phyloP scores from a whole-genome alignment of 106 monocot species.

The Phalaenopsis equestris region DNA sequence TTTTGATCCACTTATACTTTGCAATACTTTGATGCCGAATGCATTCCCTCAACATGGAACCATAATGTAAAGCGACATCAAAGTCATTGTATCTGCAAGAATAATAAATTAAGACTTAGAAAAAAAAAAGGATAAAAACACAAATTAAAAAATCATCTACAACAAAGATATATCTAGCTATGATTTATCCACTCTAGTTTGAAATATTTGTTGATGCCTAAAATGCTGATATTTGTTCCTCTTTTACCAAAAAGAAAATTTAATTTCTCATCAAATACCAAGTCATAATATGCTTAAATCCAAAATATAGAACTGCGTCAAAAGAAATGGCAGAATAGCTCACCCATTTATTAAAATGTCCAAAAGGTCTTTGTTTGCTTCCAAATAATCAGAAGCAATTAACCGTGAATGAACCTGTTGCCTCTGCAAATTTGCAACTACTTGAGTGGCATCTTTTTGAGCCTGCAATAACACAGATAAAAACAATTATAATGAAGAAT shows the following conservation, averaged over 20 bases:
- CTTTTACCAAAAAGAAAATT: background rate
- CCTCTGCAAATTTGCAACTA: constrained; percentile 95
- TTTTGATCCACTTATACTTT: constrained; percentile 33
- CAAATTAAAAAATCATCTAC: background rate
- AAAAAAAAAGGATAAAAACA: background rate
- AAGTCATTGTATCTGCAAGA: constrained; percentile 56
- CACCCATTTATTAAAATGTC: constrained; percentile 6
- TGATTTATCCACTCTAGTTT: background rate
- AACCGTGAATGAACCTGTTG: constrained; percentile 76
- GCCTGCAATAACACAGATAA: constrained; percentile 37
- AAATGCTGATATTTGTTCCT: background rate
- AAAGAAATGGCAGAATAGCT: constrained; percentile 4
- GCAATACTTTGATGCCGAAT: constrained; percentile 91
- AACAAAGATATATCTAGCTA: background rate
- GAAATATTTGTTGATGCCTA: background rate
- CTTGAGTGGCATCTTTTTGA: constrained; percentile 92
- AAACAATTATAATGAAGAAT: background rate
- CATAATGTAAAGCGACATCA: constrained; percentile 81
- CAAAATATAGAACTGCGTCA: background rate
- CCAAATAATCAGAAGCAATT: constrained; percentile 89
- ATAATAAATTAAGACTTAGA: background rate
- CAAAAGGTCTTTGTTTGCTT: constrained; percentile 79
- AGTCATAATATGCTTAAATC: background rate
- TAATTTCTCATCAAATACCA: background rate
- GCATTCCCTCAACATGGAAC: constrained; percentile 80